Evolutionary conservation across 257 asterid genomes (phyloP).

Genomic region (Capsicum baccatum): DNA sequence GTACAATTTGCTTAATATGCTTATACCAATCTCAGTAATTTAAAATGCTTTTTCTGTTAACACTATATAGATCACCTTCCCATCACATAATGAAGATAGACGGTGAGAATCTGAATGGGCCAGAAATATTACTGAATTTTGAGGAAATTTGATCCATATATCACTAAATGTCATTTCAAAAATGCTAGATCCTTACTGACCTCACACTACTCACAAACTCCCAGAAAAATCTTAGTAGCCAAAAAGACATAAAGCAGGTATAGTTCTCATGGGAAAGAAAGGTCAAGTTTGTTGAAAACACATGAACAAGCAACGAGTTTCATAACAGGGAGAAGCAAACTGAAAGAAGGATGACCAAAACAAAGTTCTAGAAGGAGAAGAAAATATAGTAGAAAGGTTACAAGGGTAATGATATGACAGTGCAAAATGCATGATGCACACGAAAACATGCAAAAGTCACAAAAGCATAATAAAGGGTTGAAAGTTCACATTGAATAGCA

Average conservation of each 20-base stretch:
- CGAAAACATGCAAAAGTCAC: background rate
- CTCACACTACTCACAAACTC: background rate
- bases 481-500: slow-evolving; percentile 61
- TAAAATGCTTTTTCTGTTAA: background rate
- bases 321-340: background rate
- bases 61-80: background rate
- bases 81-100: background rate
- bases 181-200: background rate
- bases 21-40: background rate
- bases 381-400: background rate
- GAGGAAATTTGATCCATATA: background rate
- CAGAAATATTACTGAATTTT: background rate
- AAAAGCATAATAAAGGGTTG: slow-evolving; percentile 9
- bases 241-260: background rate
- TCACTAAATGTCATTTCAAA: background rate
- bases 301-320: background rate
- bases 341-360: background rate
- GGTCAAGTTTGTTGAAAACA: background rate
- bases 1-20: background rate
- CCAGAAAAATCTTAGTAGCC: background rate
- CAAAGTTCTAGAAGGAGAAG: background rate
- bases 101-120: background rate
- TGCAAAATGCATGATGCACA: slow-evolving; percentile 16
- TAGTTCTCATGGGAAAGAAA: background rate
- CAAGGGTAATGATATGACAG: background rate